Base-by-base conservation (phyloP, 352 stramenopile species). In the Globisporangium parvum region DNA sequence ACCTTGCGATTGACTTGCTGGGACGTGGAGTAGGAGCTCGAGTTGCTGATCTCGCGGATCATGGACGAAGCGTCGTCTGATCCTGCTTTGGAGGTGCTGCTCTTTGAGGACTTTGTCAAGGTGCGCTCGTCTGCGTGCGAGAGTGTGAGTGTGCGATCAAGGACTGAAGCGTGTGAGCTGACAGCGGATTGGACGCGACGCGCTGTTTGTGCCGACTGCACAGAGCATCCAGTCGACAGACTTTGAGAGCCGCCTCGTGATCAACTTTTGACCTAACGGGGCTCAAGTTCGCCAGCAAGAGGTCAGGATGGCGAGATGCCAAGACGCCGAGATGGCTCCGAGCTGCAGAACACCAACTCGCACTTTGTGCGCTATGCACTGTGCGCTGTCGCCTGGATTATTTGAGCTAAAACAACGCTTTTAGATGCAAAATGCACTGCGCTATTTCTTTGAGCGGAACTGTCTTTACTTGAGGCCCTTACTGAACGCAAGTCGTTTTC, bases 81-180 rank as follows among this genome's bases (percentile, higher is more conserved):
- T 18, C 63, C 77, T n/a, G 55, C 56, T 8, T 47, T 62, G 44
- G 70, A 84, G 40, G 77, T 75, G 21, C 66, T 88, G 28, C 31
- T 52, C n/a, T 88, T 70, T 47, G 73, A 85, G 42, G 75, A 85
- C 48, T 85, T 88, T 57, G 62, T 80, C 57, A 88, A 85, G 67
- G 77, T 75, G 18, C n/a, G 31, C 47, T n/a, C 11, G n/a, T 28
- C 6, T 31, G 26, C 6, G 21, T 8, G 8, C 33, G n/a, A 49
- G 5, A 3, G 6, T n/a, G 8, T 39, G 26, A 31, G 26, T 31
- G 26, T 31, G 26, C 26, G 26, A 31, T 31, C 26, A 6, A 31
- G 26, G 26, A 2, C 60, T 9, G 14, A 23, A 47, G 6, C 11
- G 18, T 6, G n/a, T 26, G 37, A 37, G 37, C 37, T 39, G 23